Conservation (phyloP, 345 rosid species). For the Citrus mangshanensis region DNA sequence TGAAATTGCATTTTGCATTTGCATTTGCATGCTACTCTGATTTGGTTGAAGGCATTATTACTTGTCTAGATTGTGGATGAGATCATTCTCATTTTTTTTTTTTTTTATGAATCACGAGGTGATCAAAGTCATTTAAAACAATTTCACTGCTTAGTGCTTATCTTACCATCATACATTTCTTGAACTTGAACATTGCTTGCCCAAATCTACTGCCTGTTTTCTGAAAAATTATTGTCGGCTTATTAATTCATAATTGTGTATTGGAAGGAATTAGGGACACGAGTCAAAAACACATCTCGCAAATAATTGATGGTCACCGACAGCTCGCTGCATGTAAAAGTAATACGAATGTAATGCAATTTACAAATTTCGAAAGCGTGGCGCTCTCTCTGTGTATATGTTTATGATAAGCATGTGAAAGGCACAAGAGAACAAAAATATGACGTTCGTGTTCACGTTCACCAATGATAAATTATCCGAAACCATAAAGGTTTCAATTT, state of each 20-base stretch:
- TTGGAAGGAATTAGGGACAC: neutral
- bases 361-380: neutral
- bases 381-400: neutral
- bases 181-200: neutral
- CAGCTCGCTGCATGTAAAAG: neutral
- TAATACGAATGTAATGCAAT: no score
- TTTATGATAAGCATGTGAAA: slow-evolving; percentile 1
- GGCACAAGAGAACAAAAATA: neutral
- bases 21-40: neutral
- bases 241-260: no score
- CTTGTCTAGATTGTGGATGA: neutral
- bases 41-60: neutral
- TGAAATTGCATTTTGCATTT: neutral
- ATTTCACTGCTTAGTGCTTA: no score
- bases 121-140: no score
- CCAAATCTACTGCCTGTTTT: neutral
- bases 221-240: neutral
- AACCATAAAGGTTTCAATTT: no score
- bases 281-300: neutral
- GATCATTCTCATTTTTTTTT: neutral
- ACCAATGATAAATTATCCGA: no score
- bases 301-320: neutral
- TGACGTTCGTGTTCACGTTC: neutral
- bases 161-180: neutral
- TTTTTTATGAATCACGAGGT: accelerated